Base-by-base conservation (phyloP, 2,329 filamentous ascomycete species). In the Apiospora kogelbergensis region DNA sequence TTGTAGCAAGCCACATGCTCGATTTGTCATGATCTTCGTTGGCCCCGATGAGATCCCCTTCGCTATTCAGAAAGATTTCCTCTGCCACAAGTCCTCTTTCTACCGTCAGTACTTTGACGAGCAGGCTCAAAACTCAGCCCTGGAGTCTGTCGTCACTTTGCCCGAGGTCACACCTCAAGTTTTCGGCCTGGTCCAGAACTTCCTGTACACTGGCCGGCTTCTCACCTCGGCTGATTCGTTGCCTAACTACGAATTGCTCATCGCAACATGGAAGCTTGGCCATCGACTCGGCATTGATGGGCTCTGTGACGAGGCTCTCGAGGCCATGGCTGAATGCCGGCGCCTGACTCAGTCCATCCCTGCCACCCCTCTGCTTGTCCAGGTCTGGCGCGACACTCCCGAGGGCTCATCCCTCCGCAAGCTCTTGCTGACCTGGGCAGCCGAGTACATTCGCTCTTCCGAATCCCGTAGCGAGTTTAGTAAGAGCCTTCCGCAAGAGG, bases 301-400 rank as follows among this genome's bases (percentile, higher is more conserved):
- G 1, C 83, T 90, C 26, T 89, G 87, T 69, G 85, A 88, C 37
- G 83, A 84, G 67, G 83, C 84, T 0, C 84, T 90, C 3, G 84
- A 86, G 44, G 84, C 84, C 53, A 90, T 91, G 88, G 76, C 81
- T 20, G 86, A 89, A 70, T 85, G 83, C 70, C 82, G 87, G 41
- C 83, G 83, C 15, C 73, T 83, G 37, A 89, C 87, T 0, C 80
- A 83, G 66, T 80, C 81, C 22, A 90, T 90, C 57, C 89, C 89
- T 1, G 84, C 86, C 3, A 87, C 87, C 0, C 85, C 86, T 1
- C 81, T 90, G 1, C 83, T 90, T 6, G 85, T 90, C 1, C 84
- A 87, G 73, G 88, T 89, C 7, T 90, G 88, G 88, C 84, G 86
- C 65, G 87, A 90, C 66, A 89, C 88, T 0, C 87, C 87, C 0